Base-by-base conservation (phyloP, 2,329 filamentous ascomycete species). In the Coniochaeta sp. region DNA sequence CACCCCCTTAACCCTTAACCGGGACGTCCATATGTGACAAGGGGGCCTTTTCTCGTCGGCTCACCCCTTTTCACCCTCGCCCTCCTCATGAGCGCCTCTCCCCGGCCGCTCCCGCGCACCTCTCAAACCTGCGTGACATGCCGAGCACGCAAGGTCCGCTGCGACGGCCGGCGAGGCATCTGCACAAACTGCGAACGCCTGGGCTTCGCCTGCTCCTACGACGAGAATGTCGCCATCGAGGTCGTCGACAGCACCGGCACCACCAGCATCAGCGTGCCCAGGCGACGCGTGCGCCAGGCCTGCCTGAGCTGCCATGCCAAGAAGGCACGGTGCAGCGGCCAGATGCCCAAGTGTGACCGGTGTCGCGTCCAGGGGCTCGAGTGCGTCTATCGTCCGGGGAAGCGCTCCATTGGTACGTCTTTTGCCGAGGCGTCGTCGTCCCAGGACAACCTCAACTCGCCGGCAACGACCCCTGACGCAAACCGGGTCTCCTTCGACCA, bases 161-260 rank as follows among this genome's bases (percentile, higher is more conserved):
- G 82, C 71, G 81, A 84, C 66, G 80, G 81, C 38, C 74, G 77
- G 14, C 79, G 79, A 44, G 75, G 79, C 57, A 72, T 81, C 61
- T 85, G 82, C 69, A 79, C 79, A 71, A 84, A 84, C 70, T 85
- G 82, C 70, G 80, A 83, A 63, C 79, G 82, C 22, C 77, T 85
- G 52, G 81, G 80, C 56, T 84, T 85, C 64, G 75, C 77, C 7
- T 85, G 82, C 68, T 81, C 81, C 8, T 85, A 83, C 66, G 80
- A 83, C 61, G 80, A 82, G 59, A 72, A 71, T 55, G 73, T 66
- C 52, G 62, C 63, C 57, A 60, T 66, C 38, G 66, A 67, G 56
- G 58, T 64, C 19, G 62, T 64, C 34, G 70, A 71, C 58, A 68
- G 74, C 59, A 65, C 47, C n/a, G 74, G 76, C 14, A 68, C 74